Base-by-base conservation (phyloP, 768 basidiomycete species). In the Megacollybia marginata region DNA sequence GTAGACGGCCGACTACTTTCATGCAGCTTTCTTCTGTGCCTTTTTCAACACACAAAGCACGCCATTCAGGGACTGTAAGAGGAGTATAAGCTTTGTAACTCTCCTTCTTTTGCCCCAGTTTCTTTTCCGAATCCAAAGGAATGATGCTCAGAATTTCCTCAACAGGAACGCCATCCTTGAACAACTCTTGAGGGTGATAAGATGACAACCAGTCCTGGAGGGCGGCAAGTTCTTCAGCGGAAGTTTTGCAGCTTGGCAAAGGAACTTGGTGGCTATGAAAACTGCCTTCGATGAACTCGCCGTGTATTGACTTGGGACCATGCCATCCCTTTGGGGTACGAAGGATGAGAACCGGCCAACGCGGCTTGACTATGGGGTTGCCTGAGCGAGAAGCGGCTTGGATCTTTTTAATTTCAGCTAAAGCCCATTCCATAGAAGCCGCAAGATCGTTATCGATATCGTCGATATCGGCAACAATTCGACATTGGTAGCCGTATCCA, bases 191-290 rank as follows among this genome's bases (percentile, higher is more conserved):
- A 0, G 88, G 81, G 2, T 68, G 68, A 64, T 94, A 95, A 5
- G 82, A 83, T 10, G 68, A 57, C 44, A 93, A 74, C 93, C 93
- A 95, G 1, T 70, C 56, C 55, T 84, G 75, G 32, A 96, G 74
- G 9, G 75, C 60, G 0, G 57, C 57, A 50, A 91, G 80, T 56
- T 93, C 82, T 49, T 79, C 78, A 7, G 68, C 61, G 48, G 80
- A 76, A 0, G 74, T 82, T 63, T 82, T 83, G 2, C 85, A 84
- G 10, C 69, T 69, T 2, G 90, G 85, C 15, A 95, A 77, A 5
- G 92, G 92, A 1, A 95, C 91, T 68, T 95, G 92, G 61, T 96
- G 92, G 0, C 92, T 76, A 51, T 75, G 80, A 76, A 86, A 94
- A 18, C 85, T 88, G 42, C 86, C 87, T 59, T 89, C 88, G 47